Evolutionary conservation across 1,139 yeast species (phyloP).

Genomic region (Yamadazyma atmosphaerica): DNA sequence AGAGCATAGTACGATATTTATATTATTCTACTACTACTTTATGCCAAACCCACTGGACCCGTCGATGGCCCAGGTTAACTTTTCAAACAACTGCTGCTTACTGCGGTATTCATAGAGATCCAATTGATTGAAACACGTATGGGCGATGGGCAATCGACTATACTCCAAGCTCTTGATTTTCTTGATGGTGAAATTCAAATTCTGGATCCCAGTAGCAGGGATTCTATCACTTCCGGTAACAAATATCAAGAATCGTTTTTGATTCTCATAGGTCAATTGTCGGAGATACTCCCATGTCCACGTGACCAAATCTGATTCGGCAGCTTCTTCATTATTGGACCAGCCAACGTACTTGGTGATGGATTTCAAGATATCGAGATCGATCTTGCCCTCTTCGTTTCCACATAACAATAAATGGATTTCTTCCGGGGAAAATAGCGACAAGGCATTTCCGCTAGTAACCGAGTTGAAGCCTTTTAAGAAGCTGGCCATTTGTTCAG

Average conservation of each 20-base stretch:
- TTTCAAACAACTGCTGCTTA: constrained; percentile 51
- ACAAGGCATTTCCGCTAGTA: constrained; percentile 76
- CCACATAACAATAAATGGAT: constrained; percentile 80
- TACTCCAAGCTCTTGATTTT: constrained; percentile 49
- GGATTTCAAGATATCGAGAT: constrained; percentile 63
- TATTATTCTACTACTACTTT: constrained; percentile 46
- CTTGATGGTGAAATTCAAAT: constrained; percentile 66
- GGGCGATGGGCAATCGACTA: constrained; percentile 74
- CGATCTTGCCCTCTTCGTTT: constrained; percentile 63
- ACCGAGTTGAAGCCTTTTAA: constrained; percentile 72
- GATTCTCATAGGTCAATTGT: constrained; percentile 44
- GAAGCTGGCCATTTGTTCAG: constrained; percentile 56
- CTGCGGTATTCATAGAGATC: constrained; percentile 67
- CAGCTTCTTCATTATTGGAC: constrained; percentile 34
- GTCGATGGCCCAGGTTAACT: constrained; percentile 63
- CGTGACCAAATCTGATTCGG: constrained; percentile 38
- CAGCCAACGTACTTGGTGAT: constrained; percentile 77
- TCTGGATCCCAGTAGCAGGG: constrained; percentile 88
- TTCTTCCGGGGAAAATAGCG: constrained; percentile 79
- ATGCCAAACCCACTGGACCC: constrained; percentile 90
- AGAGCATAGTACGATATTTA: not conserved
- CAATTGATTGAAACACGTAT: constrained; percentile 90
- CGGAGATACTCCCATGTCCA: constrained; percentile 89
- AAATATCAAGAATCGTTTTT: constrained; percentile 67
- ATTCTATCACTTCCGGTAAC: constrained; percentile 89